Evolutionary conservation across 345 rosid genomes (phyloP).

Genomic region (Eucalyptus microcorys): DNA sequence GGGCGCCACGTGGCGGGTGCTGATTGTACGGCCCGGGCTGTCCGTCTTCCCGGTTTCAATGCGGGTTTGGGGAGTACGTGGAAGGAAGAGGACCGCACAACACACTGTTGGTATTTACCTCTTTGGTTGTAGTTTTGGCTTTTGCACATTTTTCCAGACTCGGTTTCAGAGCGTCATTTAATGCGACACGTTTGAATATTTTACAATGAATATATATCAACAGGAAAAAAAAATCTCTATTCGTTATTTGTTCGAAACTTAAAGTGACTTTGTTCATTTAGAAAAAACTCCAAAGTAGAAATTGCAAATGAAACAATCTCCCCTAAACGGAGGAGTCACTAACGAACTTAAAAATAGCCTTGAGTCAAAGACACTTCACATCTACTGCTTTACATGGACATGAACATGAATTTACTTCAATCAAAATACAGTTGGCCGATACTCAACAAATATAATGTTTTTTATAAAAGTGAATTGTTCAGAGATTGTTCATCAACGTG

Average conservation of each 20-base stretch:
- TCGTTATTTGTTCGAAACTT: neutral
- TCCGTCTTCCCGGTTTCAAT: neutral
- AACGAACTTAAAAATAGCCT: neutral
- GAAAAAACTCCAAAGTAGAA: neutral
- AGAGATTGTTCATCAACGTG: rapidly evolving
- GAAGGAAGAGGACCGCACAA: neutral
- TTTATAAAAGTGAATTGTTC: too few relatives aligned
- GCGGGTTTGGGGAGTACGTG: neutral
- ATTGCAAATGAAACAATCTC: neutral
- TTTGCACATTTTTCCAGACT: neutral
- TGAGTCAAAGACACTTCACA: too few relatives aligned
- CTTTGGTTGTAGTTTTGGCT: neutral
- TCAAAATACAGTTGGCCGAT: too few relatives aligned
- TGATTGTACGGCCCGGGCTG: neutral
- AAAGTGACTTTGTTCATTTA: neutral
- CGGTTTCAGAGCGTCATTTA: neutral
- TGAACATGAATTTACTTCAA: too few relatives aligned
- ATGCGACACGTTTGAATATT: neutral
- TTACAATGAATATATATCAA: neutral
- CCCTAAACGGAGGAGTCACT: neutral
- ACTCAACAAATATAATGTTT: too few relatives aligned
- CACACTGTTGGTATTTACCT: neutral
- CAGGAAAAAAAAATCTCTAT: neutral
- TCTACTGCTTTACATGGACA: too few relatives aligned
- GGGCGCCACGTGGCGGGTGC: neutral